phyloP scores from a whole-genome alignment of 768 basidiomycete genomes.

The Mycena olivaceomarginata region DNA sequence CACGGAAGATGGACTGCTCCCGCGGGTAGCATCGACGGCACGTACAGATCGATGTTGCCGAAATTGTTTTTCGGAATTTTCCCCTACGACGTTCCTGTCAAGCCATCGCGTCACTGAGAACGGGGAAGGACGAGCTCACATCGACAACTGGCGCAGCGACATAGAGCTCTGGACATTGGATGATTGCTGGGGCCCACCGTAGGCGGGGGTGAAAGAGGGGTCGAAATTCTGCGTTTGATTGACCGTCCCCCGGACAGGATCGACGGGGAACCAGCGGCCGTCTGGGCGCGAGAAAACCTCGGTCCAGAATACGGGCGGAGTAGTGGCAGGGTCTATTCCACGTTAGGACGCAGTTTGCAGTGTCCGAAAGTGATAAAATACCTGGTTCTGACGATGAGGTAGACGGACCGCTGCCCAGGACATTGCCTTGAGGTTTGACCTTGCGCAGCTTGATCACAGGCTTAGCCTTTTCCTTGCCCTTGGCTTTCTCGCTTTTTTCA shows the following conservation, averaged over 20 bases:
- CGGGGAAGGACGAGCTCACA: conserved; percentile 68
- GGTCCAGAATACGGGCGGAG: conserved; percentile 96
- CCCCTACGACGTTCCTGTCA: conserved; percentile 72
- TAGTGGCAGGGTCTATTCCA: conserved; percentile 70
- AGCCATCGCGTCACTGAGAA: conserved; percentile 23
- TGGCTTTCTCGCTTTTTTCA: conserved; percentile 68
- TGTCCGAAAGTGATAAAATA: neutral
- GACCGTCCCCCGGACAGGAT: conserved; percentile 88
- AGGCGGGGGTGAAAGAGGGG: conserved; percentile 66
- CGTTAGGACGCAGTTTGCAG: neutral
- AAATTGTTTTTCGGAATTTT: conserved; percentile 96
- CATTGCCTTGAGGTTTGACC: conserved; percentile 69
- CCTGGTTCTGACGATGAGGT: conserved; percentile 21
- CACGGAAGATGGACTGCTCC: conserved; percentile 95
- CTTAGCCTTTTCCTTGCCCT: conserved; percentile 74
- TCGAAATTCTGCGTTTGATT: conserved; percentile 90
- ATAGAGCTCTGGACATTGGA: conserved; percentile 74
- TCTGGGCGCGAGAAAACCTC: conserved; percentile 97
- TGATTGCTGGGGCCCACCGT: conserved; percentile 34
- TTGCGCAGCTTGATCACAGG: conserved; percentile 78
- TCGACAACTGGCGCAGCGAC: conserved; percentile 88
- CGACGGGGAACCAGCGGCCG: conserved; percentile 93
- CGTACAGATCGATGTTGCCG: conserved; percentile 97
- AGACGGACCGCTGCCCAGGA: conserved; percentile 54
- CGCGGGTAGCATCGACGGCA: conserved; percentile 93